phyloP scores from a whole-genome alignment of 2,329 filamentous ascomycete species.

The Aspergillus pseudoviridinutans region DNA sequence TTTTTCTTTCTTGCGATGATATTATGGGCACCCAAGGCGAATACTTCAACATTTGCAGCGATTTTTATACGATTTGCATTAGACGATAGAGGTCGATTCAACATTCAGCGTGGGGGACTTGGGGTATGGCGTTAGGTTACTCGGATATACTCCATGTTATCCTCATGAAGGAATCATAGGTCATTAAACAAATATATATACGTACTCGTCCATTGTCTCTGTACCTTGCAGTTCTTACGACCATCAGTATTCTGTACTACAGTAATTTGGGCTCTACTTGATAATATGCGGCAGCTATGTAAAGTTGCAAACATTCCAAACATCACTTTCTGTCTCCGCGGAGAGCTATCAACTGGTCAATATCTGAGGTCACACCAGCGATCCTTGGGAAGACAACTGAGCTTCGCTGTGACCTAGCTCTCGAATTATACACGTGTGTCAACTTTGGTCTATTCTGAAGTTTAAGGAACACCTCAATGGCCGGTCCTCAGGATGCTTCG shows the following conservation, averaged over 20 bases:
- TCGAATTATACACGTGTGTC: neutral
- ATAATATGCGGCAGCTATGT: neutral
- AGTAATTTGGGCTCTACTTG: neutral
- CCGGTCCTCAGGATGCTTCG: slow-evolving; percentile 30
- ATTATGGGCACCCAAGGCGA: slow-evolving; percentile 9
- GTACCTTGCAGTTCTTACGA: neutral
- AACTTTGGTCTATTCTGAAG: neutral
- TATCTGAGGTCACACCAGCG: neutral
- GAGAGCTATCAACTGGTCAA: neutral
- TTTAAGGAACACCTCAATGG: slow-evolving; percentile 20
- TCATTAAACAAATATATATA: neutral
- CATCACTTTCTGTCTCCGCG: slow-evolving; percentile 12
- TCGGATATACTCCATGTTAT: neutral
- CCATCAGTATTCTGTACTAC: neutral
- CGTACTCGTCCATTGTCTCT: neutral
- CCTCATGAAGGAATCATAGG: neutral
- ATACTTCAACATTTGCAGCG: slow-evolving; percentile 27
- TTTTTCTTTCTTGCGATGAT: slow-evolving; percentile 1
- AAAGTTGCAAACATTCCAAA: slow-evolving; percentile 28
- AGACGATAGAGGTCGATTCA: slow-evolving; percentile 22
- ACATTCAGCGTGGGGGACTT: slow-evolving; percentile 23
- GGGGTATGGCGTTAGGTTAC: slow-evolving; percentile 5
- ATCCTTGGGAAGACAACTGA: neutral
- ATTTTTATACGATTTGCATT: slow-evolving; percentile 3
- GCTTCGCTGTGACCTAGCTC: no score